Conservation (phyloP, 108 stramenopile genomes). For the Cyclotella cryptica region DNA sequence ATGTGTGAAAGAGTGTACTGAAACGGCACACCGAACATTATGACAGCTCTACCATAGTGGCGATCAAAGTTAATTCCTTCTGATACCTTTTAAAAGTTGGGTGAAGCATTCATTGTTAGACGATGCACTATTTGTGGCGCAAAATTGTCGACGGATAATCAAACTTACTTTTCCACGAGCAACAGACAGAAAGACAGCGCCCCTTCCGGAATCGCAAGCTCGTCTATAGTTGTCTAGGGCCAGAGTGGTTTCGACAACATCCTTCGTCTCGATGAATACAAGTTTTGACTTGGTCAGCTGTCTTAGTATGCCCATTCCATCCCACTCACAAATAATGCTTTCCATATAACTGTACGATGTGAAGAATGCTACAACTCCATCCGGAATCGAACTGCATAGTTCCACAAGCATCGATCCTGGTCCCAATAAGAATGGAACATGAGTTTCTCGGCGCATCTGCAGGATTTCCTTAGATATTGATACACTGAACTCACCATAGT, state of each 20-base stretch:
- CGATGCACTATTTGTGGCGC: not conserved
- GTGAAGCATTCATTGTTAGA: not conserved
- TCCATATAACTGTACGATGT: constrained; percentile 99
- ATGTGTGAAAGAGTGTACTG: constrained; percentile 98
- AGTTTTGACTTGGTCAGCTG: constrained; percentile 94
- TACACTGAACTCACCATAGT: constrained; percentile 67
- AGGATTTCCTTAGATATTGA: not conserved
- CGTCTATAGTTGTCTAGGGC: constrained; percentile 97
- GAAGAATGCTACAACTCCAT: constrained; percentile 98
- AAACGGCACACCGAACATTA: constrained; percentile 99
- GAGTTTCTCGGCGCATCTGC: not conserved
- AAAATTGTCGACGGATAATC: not conserved
- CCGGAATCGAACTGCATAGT: constrained; percentile 90
- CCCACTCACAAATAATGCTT: constrained; percentile 93
- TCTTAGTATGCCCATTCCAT: constrained; percentile 90
- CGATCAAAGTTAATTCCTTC: constrained; percentile 99
- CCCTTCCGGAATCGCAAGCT: constrained; percentile 98
- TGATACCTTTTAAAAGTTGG: constrained; percentile 78
- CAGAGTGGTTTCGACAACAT: constrained; percentile 98
- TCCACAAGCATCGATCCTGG: constrained; percentile 90
- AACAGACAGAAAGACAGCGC: constrained; percentile 98
- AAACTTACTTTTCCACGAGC: constrained; percentile 95
- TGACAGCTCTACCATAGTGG: constrained; percentile 97
- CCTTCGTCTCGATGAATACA: constrained; percentile 99
- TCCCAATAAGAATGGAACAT: constrained; percentile 22